Evolutionary conservation across 208 protist genomes (phyloP).

Genomic region (Leptomonas pyrrhocoris): DNA sequence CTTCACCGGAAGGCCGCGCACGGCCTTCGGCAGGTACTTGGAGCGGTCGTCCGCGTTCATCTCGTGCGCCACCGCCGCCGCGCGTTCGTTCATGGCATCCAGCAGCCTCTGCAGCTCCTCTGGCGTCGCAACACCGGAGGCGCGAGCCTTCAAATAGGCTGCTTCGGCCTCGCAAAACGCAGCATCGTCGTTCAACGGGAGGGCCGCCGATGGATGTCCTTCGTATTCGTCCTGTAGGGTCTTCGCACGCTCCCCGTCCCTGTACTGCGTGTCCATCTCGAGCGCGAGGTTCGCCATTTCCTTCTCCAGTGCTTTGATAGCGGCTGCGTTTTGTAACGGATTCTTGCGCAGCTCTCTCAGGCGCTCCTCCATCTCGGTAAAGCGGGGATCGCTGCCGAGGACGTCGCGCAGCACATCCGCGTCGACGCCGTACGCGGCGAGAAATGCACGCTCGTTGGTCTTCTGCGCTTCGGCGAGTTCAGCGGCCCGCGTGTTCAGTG

Average conservation of each 20-base stretch:
- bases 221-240: conserved; percentile 39
- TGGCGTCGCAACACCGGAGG: conserved; percentile 28
- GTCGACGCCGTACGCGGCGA: conserved; percentile 46
- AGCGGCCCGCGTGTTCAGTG: conserved; percentile 49
- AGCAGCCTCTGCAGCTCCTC: conserved; percentile 36
- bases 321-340: conserved; percentile 32
- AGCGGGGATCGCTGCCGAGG: conserved; percentile 39
- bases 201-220: conserved; percentile 22
- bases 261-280: conserved; percentile 12
- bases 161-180: conserved; percentile 39
- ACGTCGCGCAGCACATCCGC: conserved; percentile 11
- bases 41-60: conserved; percentile 46
- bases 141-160: conserved; percentile 25
- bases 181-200: conserved; percentile 38
- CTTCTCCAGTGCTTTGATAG: conserved; percentile 43
- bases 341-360: conserved; percentile 40
- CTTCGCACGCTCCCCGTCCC: conserved; percentile 25
- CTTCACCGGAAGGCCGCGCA: conserved; percentile 52
- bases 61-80: conserved; percentile 50
- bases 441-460: conserved; percentile 52
- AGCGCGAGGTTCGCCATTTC: conserved; percentile 31
- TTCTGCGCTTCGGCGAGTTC: conserved; percentile 52
- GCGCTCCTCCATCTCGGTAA: conserved; percentile 38
- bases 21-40: conserved; percentile 35
- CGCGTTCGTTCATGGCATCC: conserved; percentile 48